Percentiles rank a stretch among this genome's conserved stretches.
phyloP scores from a whole-genome alignment of 2,329 filamentous ascomycete species.

The Dothideomycetidae sp. region DNA sequence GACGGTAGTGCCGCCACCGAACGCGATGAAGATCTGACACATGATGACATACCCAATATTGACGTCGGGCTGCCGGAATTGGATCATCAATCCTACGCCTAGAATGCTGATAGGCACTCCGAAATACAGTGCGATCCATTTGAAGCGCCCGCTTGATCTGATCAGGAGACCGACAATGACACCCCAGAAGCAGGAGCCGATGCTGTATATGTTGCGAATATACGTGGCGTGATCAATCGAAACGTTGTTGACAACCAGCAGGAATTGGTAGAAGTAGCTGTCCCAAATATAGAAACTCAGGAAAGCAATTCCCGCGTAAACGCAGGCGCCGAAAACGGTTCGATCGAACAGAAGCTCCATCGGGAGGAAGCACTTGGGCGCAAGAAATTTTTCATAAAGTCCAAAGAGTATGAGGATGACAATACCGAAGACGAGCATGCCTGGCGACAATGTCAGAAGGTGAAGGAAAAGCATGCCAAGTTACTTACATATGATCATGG shows the following conservation, averaged over 20 bases:
- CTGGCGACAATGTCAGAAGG: no score
- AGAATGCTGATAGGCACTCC: slow-evolving; percentile 24
- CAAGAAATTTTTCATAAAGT: slow-evolving; percentile 43
- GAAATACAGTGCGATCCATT: slow-evolving; percentile 27
- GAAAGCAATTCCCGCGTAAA: slow-evolving; percentile 27
- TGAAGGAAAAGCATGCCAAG: no score
- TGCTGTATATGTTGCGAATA: slow-evolving; percentile 22
- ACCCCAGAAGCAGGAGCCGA: slow-evolving; percentile 30
- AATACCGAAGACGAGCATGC: slow-evolving; percentile 22
- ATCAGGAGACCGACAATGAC: slow-evolving; percentile 35
- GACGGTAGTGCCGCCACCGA: slow-evolving; percentile 39
- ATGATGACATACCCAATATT: slow-evolving; percentile 39
- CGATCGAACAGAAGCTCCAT: slow-evolving; percentile 37
- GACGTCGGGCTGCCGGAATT: slow-evolving; percentile 24
- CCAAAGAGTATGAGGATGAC: slow-evolving; percentile 30
- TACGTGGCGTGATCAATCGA: slow-evolving; percentile 18
- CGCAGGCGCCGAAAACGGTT: slow-evolving; percentile 36
- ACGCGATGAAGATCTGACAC: slow-evolving; percentile 43
- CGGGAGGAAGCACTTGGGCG: slow-evolving; percentile 43
- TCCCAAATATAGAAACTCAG: slow-evolving; percentile 32
- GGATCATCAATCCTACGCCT: slow-evolving; percentile 22
- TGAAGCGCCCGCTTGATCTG: slow-evolving; percentile 34
- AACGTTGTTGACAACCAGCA: slow-evolving; percentile 34
- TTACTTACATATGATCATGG: slow-evolving; percentile 15
- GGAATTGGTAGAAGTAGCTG: slow-evolving; percentile 30